Base-by-base conservation (phyloP, 73 alveolate genomes). In the Paramecium sonneborni region DNA sequence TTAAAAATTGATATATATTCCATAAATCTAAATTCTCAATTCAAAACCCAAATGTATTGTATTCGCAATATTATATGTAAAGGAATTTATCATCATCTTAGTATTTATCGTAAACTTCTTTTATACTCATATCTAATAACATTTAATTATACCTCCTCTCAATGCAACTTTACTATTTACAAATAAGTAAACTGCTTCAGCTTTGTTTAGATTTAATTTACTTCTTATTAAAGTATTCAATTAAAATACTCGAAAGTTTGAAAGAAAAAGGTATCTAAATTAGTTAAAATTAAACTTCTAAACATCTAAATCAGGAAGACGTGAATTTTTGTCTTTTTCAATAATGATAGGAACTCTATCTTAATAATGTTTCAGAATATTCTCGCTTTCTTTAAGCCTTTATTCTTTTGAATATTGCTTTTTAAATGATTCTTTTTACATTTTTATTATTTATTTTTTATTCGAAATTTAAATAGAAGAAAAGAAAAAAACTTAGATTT, bases 161-260 rank as follows among this genome's bases (percentile, higher is more conserved):
- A 74, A 38, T n/a, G 87, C 87, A 30, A 74, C 58, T 35, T 74
- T 74, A 74, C 67, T 74, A 74, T 74, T 74, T 32, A 74, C 87
- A 74, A 74, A 74, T 20, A 74, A 74, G 34, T 74, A 74, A n/a
- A 74, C 87, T 30, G 87, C 87, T 38, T 74, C 87, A 74, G 87
- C 87, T 43, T 74, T 74, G 28, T 74, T 74, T 35, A 74, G 20
- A 32, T 74, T 74, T 74, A 74, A 74, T 74, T 74, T 74, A 10
- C 87, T 74, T 35, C 87, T 37, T 12, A 74, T 74, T 34, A 74
- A 35, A 15, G 87, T 74, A 74, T 74, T 74, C 34, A 74, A 74
- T 74, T 74, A n/a, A 24, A 74, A 74, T 74, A 74, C 87, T 74
- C 87, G 28, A 43, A 74, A 74, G 34, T 74, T 74, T 11, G 87